Conservation (phyloP, 805 yeast species). For the Dipodascus geniculatus region DNA sequence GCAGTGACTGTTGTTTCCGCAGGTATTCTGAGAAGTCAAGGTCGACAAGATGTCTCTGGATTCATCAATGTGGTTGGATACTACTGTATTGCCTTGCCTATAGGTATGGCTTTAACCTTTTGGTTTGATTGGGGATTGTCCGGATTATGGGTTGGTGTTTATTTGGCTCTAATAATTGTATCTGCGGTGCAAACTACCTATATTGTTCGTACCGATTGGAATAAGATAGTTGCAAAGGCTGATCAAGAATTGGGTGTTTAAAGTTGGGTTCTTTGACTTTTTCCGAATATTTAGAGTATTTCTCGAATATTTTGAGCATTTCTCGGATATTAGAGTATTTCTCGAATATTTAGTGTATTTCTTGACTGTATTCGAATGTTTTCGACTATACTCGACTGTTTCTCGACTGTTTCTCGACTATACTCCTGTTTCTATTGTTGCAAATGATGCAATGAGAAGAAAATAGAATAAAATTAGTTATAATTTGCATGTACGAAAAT, state of each 20-base stretch:
- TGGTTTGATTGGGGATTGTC: constrained; percentile 33
- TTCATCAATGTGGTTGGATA: constrained; percentile 56
- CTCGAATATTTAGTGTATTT: too few species aligned
- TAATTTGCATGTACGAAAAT: not conserved
- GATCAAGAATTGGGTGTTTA: not conserved
- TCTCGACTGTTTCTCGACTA: too few species aligned
- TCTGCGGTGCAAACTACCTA: constrained; percentile 7
- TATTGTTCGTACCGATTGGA: constrained; percentile 2
- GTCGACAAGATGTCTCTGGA: constrained; percentile 65
- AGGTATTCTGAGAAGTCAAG: constrained; percentile 67
- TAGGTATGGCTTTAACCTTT: constrained; percentile 50
- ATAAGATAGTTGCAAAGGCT: not conserved
- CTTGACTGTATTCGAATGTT: too few species aligned
- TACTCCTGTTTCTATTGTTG: too few species aligned
- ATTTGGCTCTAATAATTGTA: constrained; percentile 34
- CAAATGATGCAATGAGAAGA: too few species aligned
- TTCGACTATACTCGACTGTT: too few species aligned
- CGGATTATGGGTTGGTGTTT: constrained; percentile 71
- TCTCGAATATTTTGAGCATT: not conserved
- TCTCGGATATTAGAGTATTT: too few species aligned
- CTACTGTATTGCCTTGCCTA: constrained; percentile 59
- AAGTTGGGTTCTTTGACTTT: too few species aligned
- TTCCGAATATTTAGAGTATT: too few species aligned
- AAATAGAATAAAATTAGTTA: too few species aligned
- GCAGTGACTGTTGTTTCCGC: constrained; percentile 60